Evolutionary conservation across 192 early-diverging fungal genomes (phyloP), one percentile per base, ranked within the genome.

Genomic region (Umbelopsis sp.): DNA sequence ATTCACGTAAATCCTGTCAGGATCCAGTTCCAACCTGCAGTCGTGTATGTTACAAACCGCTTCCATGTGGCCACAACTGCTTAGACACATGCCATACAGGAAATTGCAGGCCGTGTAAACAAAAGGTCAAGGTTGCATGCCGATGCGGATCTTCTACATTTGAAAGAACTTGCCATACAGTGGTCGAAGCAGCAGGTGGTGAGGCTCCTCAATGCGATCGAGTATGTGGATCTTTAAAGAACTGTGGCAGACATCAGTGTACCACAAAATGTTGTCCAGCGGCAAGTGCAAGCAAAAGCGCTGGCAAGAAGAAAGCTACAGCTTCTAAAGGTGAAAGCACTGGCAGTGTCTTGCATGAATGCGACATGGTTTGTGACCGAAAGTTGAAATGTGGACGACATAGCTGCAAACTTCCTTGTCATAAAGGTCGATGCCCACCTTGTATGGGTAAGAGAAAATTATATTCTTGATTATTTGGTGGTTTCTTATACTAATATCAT

Each of bases 371-470:
- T 0, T 98, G 97, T 74, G 90, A 87, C 27, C 88, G 88, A 55
- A 77, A 81, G 61, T 85, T 97, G 23, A 77, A 86, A 37, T 98
- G 97, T 84, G 93, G 93, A 20, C 76, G 76, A 27, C 97, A 98
- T 77, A 69, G 46, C 18, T 98, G 96, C 73, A 78, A 85, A 41
- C 79, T 86, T 52, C 78, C 73, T 3, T 98, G 97, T 71, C 95
- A 98, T 75, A 85, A 85, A 30, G 89, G 90, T 4, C 76, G 81
- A 5, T 97, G 97, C 61, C 81, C 76, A 49, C 91, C 90, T 2
- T 97, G 97, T 71, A 64, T 86, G 66, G 77, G 79, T 83, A 80
- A 69, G 74, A 71, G 1, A 46, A 11, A 16, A 6, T 6, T 0
- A 22, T 51, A 22, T 16, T n/a, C 37, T 2, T 9, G 49, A n/a